Base-by-base conservation (phyloP, 768 basidiomycete genomes). In the Stropharia rugosoannulata region DNA sequence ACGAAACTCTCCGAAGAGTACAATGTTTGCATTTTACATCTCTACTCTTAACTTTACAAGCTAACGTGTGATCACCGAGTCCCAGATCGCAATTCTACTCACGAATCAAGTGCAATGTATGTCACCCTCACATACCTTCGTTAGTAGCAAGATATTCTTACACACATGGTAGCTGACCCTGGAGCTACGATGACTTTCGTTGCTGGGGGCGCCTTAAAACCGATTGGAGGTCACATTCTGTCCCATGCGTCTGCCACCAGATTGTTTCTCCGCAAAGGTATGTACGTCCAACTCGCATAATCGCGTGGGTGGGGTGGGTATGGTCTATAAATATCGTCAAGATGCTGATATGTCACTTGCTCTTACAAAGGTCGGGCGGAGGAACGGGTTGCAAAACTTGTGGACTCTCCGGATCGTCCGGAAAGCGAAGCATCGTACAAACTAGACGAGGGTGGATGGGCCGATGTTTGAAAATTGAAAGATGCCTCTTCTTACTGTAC, bases 181-280 rank as follows among this genome's bases (percentile, higher is more conserved):
- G 95, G 95, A 47, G 95, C 94, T 47, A 93, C 90, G 2, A 91
- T 91, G 87, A 92, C 92, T 48, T 98, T 98, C 65, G 95, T 95
- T 40, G 95, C 93, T 22, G 95, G 94, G 39, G 91, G 93, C 35
- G 91, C 90, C 16, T 79, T 95, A 38, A 96, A 96, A 71, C 93
- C 93, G 15, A 90, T 95, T 43, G 92, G 91, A 38, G 92, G 92
- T 0, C 92, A 94, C 64, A 93, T 94, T 58, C 73, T 94, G 41
- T 94, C 92, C 0, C 92, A 86, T 66, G 90, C 93, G 15, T 94
- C 92, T n/a, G 86, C 93, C 4, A 93, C 91, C 8, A 80, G 92
- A 52, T 80, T 94, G 64, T 93, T 90, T 68, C 77, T 94, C 59
- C 83, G 92, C n/a, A 94, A 94, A 82, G 92, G 92, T 85, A 54